A percentile compares a stretch with the other conserved stretches of the same genome.
Conservation (phyloP, 345 rosid genomes). For the Stellera chamaejasme region DNA sequence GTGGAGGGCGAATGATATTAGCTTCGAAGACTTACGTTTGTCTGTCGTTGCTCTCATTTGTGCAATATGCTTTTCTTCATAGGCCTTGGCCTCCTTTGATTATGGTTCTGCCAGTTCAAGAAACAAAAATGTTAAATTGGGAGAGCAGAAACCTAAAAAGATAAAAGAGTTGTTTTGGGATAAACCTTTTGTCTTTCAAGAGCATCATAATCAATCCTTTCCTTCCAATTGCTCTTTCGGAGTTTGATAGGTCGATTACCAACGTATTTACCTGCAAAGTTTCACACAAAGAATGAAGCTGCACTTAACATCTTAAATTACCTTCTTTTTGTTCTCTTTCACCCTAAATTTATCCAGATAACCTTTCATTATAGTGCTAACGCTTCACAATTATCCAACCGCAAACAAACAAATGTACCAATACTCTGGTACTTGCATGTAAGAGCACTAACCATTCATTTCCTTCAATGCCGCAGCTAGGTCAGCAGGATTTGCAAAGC, state of each 20-base stretch:
- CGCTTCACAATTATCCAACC: not conserved
- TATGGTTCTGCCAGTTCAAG: conserved; percentile 40
- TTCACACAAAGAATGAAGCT: conserved; percentile 6
- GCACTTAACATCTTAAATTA: not conserved
- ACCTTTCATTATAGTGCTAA: not conserved
- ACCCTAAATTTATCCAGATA: too few species aligned
- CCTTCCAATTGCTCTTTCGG: conserved; percentile 97
- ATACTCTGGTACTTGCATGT: not conserved
- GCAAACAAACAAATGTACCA: not conserved
- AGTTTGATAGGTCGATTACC: conserved; percentile 94
- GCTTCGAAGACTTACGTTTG: too few species aligned
- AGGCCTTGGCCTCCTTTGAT: conserved; percentile 63
- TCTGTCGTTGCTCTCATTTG: conserved; percentile 31
- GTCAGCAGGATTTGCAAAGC: conserved; percentile 84
- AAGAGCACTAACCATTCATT: conserved; percentile 66
- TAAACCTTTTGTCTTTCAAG: conserved; percentile 64
- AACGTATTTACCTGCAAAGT: conserved; percentile 77
- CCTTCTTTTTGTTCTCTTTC: too few species aligned
- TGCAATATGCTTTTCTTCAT: conserved; percentile 75
- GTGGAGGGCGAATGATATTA: too few species aligned
- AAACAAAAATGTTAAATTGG: not conserved
- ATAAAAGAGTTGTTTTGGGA: not conserved
- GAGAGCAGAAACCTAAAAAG: not conserved
- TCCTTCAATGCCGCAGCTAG: conserved; percentile 88
- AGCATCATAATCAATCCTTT: conserved; percentile 74